Base-by-base conservation (phyloP, 2,329 filamentous ascomycete genomes). In the Periconia sp. region DNA sequence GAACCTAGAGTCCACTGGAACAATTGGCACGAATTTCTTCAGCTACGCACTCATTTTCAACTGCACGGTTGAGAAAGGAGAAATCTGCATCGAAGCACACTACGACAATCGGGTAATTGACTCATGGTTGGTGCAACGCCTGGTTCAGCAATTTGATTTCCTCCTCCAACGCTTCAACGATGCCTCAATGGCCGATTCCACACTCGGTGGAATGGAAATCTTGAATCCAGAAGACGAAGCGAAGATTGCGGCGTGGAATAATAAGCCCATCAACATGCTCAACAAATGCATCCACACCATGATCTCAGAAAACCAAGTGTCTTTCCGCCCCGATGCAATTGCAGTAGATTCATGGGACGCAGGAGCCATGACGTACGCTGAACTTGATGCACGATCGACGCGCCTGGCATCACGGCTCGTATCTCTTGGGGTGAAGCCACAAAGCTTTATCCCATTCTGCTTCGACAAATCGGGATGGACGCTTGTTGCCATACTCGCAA, bases 391-490 rank as follows among this genome's bases (percentile, higher is more conserved):
- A 8, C 62, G 57, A 13, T 48, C 68, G 1, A 65, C 62, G 3
- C 50, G 58, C 5, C 60, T 72, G 17, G 70, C 70, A 15, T 63
- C 56, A 10, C 57, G 48, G 8, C 48, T 72, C 11, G 45, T 67
- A 1, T 55, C 57, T 5, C 47, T 63, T 10, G 66, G 66, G n/a
- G 62, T 72, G 3, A 60, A 61, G 31, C 58, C 61, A 2, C 49
- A 62, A 9, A 57, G 58, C 14, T 66, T 68, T 40, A 62, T 75
- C 1, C 70, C 71, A 1, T 50, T 75, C 6, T 71, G 68, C 52
- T 73, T 75, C 45, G 72, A 74, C 27, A 74, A 75, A 50, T 72
- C 67, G 0, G 61, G 58, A 8, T 71, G 67, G 66, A 62, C 66
- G 0, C 56, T 73, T 18, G 61, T 74, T 2, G 60, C 70, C n/a